Evolutionary conservation across 1,139 yeast genomes (phyloP).

Genomic region (Zygosaccharomyces pseudobailii): DNA sequence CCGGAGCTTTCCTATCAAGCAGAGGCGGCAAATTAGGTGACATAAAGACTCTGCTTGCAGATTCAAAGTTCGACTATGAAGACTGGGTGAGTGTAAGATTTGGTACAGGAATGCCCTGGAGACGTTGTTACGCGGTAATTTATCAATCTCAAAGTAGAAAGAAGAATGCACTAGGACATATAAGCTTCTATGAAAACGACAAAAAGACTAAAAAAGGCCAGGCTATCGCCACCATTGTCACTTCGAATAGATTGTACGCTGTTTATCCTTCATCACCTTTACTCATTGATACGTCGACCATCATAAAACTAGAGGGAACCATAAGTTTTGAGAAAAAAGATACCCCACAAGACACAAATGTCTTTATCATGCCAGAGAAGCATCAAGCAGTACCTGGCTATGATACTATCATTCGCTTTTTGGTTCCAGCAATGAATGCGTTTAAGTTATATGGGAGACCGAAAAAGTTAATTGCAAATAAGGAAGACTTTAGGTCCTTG

Average conservation of each 20-base stretch:
- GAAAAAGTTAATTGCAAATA: slow-evolving; percentile 78
- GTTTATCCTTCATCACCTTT: slow-evolving; percentile 84
- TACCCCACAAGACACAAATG: slow-evolving; percentile 68
- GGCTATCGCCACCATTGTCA: slow-evolving; percentile 73
- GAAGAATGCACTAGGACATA: slow-evolving; percentile 45
- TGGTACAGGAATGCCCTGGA: slow-evolving; percentile 98
- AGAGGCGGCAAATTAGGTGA: slow-evolving; percentile 84
- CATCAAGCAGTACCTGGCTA: slow-evolving; percentile 93
- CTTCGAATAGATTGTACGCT: slow-evolving; percentile 76
- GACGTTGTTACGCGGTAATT: slow-evolving; percentile 86
- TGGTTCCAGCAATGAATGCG: slow-evolving; percentile 80
- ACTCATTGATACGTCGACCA: slow-evolving; percentile 79
- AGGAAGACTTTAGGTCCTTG: slow-evolving; percentile 70
- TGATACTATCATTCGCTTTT: slow-evolving; percentile 84
- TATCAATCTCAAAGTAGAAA: slow-evolving; percentile 57
- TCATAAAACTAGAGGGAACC: slow-evolving; percentile 81
- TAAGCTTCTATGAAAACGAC: slow-evolving; percentile 60
- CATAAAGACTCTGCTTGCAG: slow-evolving; percentile 77
- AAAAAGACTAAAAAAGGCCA: slow-evolving; percentile 55
- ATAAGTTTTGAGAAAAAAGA: slow-evolving; percentile 61
- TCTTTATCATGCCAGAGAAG: slow-evolving; percentile 91
- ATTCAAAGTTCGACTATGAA: slow-evolving; percentile 79
- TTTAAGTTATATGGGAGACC: slow-evolving; percentile 93
- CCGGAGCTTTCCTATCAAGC: slow-evolving; percentile 87
- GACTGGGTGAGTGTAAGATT: slow-evolving; percentile 94